Evolutionary conservation across 2,329 filamentous ascomycete genomes (phyloP).

Genomic region (Pseudohalonectria lignicola): DNA sequence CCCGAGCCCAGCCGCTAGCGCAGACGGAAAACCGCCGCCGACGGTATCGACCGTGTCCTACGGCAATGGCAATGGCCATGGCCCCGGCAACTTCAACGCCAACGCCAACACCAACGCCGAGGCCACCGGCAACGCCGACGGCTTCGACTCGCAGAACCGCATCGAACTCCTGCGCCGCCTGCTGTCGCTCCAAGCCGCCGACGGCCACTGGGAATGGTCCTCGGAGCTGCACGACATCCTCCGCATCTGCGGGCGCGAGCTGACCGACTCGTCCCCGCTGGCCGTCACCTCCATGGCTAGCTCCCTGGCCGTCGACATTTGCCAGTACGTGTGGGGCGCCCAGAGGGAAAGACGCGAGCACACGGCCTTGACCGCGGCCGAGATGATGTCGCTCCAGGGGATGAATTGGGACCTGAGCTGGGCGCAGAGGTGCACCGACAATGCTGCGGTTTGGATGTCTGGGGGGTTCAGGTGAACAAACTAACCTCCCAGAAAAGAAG

Average conservation of each 20-base stretch:
- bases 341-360: slow-evolving; percentile 9
- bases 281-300: slow-evolving; percentile 9
- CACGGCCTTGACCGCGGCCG: slow-evolving; percentile 5
- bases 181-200: slow-evolving; percentile 8
- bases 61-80: too few species aligned
- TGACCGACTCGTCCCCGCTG: slow-evolving; percentile 2
- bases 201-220: slow-evolving; percentile 9
- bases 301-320: slow-evolving; percentile 8
- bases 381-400: slow-evolving; percentile 8
- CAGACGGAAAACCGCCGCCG: slow-evolving; percentile 1
- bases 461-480: too few species aligned
- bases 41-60: slow-evolving; percentile 1
- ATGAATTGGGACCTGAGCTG: slow-evolving; percentile 11
- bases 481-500: too few species aligned
- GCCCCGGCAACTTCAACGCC: too few species aligned
- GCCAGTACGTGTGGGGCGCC: slow-evolving; percentile 9
- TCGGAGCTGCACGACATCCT: slow-evolving; percentile 9
- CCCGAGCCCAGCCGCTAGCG: not conserved
- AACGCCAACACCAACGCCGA: not conserved
- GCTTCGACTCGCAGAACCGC: slow-evolving; percentile 9
- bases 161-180: slow-evolving; percentile 9
- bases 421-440: slow-evolving; percentile 2
- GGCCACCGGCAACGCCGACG: not conserved
- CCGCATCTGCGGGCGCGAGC: slow-evolving; percentile 4
- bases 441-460: not conserved